These are phyloP conservation scores for Kazachstania martiniae DNA, from an alignment of 805 yeast species.

Conservation along the genomic window DNA sequence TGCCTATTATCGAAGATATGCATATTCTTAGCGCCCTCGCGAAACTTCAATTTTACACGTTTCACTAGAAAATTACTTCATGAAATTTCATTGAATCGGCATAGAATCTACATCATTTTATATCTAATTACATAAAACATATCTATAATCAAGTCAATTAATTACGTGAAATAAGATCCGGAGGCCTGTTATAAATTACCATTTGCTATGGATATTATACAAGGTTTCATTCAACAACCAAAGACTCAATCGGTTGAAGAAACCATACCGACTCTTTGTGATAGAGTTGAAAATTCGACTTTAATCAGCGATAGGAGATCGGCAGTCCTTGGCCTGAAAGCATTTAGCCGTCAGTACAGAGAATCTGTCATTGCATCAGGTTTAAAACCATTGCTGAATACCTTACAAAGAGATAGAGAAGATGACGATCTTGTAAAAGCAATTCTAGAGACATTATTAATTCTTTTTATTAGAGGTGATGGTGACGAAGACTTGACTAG, in stretches of 20 bases:
- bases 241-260: conserved; percentile 58
- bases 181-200: too few species aligned
- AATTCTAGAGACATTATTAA: conserved; percentile 72
- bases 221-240: conserved; percentile 36
- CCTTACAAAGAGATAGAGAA: conserved; percentile 53
- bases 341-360: conserved; percentile 78
- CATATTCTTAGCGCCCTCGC: too few species aligned
- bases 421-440: conserved; percentile 70
- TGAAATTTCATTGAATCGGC: too few species aligned
- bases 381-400: conserved; percentile 56
- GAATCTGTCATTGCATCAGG: conserved; percentile 88
- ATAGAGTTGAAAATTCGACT: conserved; percentile 74
- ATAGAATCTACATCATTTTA: too few species aligned
- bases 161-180: too few species aligned
- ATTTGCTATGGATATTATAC: conserved; percentile 32
- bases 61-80: too few species aligned
- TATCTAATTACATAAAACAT: too few species aligned
- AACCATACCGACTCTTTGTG: conserved; percentile 81
- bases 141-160: too few species aligned
- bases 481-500: conserved; percentile 52
- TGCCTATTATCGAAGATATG: too few species aligned
- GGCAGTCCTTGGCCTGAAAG: conserved; percentile 80
- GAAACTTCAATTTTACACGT: too few species aligned
- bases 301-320: conserved; percentile 79
- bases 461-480: conserved; percentile 65